Evolutionary conservation across 2,329 filamentous ascomycete genomes (phyloP), one percentile per base, ranked within the genome.

Genomic region (Aspergillus intermedius): DNA sequence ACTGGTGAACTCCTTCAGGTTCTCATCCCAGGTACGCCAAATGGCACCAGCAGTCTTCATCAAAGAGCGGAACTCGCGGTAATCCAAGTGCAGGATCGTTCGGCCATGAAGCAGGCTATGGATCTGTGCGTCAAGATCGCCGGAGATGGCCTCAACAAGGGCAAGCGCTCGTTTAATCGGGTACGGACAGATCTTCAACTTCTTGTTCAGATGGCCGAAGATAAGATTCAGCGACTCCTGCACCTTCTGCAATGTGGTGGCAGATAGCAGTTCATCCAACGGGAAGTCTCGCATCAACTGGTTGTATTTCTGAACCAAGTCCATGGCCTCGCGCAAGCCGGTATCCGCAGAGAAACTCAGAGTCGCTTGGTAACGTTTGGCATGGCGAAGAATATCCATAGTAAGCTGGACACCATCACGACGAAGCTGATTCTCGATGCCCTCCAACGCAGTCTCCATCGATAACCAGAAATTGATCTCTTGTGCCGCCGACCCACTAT

Each of bases 381-480:
- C 94, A 67, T 96, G 88, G 69, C 94, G 91, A 54, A 99, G 77
- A 52, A 98, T 91, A 60, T 96, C 91, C 66, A 99, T 80, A 0
- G 94, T 97, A 61, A 99, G 73, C 58, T 83, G 78, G 17, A 98
- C 91, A 23, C 93, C 93, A 48, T 95, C 88, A 55, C 91, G 90
- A 53, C 84, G 79, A 49, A 98, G 79, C 68, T 97, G 91, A 37
- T 79, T 81, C 67, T 96, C 91, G 51, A 99, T 95, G 23, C 86
- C 86, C 66, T 96, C 91, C 54, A 99, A 72, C 4, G 91, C 88
- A 13, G 86, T 87, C 69, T 98, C 94, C 87, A 98, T 95, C 2
- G 90, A 94, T 45, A 98, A 71, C 93, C 93, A 99, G 65, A 98
- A 98, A 69, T 96, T 96, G 69, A 98, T 95, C 69, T 99, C 93